These are phyloP conservation scores for Colletotrichum cereale DNA, from an alignment of 2,329 filamentous ascomycete genomes.

Conservation along the genomic window DNA sequence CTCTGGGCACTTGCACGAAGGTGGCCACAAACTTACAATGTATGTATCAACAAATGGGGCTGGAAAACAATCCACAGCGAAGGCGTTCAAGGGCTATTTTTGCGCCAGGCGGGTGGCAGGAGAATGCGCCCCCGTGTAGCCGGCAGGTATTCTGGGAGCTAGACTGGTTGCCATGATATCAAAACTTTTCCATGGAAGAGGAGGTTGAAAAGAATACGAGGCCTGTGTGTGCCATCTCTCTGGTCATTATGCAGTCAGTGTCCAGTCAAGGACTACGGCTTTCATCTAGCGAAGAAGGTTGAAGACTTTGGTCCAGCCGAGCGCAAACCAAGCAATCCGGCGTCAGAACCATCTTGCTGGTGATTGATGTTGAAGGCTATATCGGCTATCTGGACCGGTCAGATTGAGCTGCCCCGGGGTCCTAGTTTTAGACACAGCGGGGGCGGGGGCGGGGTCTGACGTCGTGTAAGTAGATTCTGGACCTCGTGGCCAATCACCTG, in stretches of 20 bases:
- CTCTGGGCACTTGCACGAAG: not conserved
- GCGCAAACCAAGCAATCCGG: not conserved
- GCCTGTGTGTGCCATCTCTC: not conserved
- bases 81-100: constrained; percentile 33
- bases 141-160: not conserved
- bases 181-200: not conserved
- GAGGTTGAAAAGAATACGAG: not conserved
- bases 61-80: constrained; percentile 38
- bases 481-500: not conserved
- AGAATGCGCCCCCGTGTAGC: not conserved
- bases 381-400: not conserved
- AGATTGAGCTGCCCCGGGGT: not conserved
- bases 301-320: not conserved
- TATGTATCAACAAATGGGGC: constrained; percentile 35
- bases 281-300: not conserved
- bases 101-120: constrained; percentile 7
- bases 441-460: constrained; percentile 25
- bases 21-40: not conserved
- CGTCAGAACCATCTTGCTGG: not conserved
- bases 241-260: not conserved
- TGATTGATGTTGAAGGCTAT: not conserved
- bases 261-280: not conserved
- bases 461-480: constrained; percentile 10
- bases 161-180: constrained; percentile 6
- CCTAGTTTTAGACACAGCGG: constrained; percentile 8